phyloP scores from a whole-genome alignment of 257 asterid genomes.

The Nicotiana benthamiana region DNA sequence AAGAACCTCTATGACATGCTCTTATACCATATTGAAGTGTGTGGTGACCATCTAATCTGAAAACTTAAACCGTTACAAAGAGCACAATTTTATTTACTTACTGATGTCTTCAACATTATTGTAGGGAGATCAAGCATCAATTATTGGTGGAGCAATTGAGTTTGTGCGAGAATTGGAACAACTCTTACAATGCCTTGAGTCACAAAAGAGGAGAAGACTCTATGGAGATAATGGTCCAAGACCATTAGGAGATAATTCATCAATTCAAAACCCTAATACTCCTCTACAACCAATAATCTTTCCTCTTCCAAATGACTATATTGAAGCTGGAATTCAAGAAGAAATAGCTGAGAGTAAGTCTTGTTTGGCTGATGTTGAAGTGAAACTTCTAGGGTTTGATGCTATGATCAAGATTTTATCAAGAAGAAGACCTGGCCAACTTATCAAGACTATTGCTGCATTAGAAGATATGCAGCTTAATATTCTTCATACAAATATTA shows the following conservation, averaged over 20 bases:
- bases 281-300: constrained; percentile 34
- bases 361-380: constrained; percentile 80
- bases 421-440: constrained; percentile 71
- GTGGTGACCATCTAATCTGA: background rate
- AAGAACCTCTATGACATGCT: background rate
- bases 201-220: constrained; percentile 79
- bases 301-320: constrained; percentile 31
- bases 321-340: constrained; percentile 41
- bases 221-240: constrained; percentile 47
- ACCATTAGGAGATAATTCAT: constrained; percentile 30
- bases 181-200: constrained; percentile 90
- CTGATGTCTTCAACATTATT: background rate
- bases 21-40: background rate
- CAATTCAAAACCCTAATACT: constrained; percentile 8
- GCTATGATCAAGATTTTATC: constrained; percentile 77
- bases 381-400: constrained; percentile 77
- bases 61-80: background rate
- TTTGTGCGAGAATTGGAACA: constrained; percentile 90
- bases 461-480: constrained; percentile 85
- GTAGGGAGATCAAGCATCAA: constrained; percentile 97
- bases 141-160: constrained; percentile 94
- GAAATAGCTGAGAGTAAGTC: constrained; percentile 85
- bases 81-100: background rate
- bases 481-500: constrained; percentile 79
- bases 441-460: constrained; percentile 67